A percentile compares a stretch with the other conserved stretches of the same genome.
Evolutionary conservation across 768 basidiomycete species (phyloP).

Genomic region (Macrolepiota albuminosa): DNA sequence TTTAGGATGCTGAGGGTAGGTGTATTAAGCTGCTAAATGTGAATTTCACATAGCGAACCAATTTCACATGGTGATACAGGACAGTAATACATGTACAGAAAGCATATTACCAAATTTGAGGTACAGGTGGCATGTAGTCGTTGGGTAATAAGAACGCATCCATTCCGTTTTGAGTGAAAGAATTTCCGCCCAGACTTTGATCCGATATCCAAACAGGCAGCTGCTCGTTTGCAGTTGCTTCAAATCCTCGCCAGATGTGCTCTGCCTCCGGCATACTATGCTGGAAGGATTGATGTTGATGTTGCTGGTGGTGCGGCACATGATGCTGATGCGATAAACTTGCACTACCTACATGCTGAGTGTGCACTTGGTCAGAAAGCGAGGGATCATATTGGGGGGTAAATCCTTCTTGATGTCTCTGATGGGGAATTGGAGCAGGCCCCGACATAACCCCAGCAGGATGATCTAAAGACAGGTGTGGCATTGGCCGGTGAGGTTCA

Average conservation of each 20-base stretch:
- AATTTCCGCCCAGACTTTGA: constrained; percentile 70
- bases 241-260: constrained; percentile 73
- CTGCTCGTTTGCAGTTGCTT: constrained; percentile 66
- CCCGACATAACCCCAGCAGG: constrained; percentile 21
- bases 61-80: no score
- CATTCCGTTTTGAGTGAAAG: constrained; percentile 78
- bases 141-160: constrained; percentile 78
- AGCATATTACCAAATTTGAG: constrained; percentile 66
- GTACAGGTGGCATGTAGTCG: constrained; percentile 65
- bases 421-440: constrained; percentile 28
- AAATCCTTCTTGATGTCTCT: constrained; percentile 43
- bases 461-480: constrained; percentile 40
- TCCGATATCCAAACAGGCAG: constrained; percentile 86
- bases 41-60: no score
- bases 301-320: constrained; percentile 16
- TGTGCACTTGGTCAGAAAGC: constrained; percentile 27
- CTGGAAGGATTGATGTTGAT: constrained; percentile 25
- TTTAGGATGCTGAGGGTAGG: no score
- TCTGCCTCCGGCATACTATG: constrained; percentile 42
- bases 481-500: constrained; percentile 45
- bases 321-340: constrained; percentile 24
- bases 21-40: no score
- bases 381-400: constrained; percentile 53
- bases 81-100: constrained; percentile 8
- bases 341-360: constrained; percentile 14